Base-by-base conservation (phyloP, 129 eudicot genomes). In the Centella asiatica region DNA sequence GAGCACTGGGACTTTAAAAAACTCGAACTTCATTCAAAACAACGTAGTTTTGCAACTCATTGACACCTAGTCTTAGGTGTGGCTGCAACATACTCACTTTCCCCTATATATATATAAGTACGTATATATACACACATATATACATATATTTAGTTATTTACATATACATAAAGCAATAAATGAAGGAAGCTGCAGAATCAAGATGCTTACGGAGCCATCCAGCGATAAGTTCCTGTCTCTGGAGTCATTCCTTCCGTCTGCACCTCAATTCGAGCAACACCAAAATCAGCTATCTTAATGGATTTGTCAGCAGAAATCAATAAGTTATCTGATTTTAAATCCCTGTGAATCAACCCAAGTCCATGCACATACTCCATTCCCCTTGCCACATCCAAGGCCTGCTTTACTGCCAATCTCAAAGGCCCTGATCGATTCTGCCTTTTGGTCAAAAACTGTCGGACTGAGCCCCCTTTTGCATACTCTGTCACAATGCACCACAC, bases 161-260 rank as follows among this genome's bases (percentile, higher is more conserved):
- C n/a, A n/a, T n/a, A n/a, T n/a, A n/a, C n/a, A n/a, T n/a, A n/a
- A n/a, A n/a, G n/a, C n/a, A n/a, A n/a, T n/a, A n/a, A n/a, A n/a
- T 27, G 22, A 25, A 62, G n/a, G 51, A 31, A 12, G 63, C 36
- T 27, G 32, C 39, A 57, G 42, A 40, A 25, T 18, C 14, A 22
- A 23, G 31, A 68, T 50, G 62, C 95, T 86, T 81, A 90, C 98
- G 98, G 98, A 71, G 95, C 98, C 98, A 90, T 90, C 98, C 98
- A 90, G 61, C 98, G 95, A 62, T 90, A 90, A 2, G 98, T 90
- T 59, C 98, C 98, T 1, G 98, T 90, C 69, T 90, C 98, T 32
- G 97, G 98, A 15, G 98, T 90, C 98, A 90, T 90, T 36, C 98
- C 98, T 82, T 90, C 98, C 4, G 98, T 87, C 83, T 90, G 95